Base-by-base conservation (phyloP, 2,329 filamentous ascomycete species). In the Sordariomycetes sp. region DNA sequence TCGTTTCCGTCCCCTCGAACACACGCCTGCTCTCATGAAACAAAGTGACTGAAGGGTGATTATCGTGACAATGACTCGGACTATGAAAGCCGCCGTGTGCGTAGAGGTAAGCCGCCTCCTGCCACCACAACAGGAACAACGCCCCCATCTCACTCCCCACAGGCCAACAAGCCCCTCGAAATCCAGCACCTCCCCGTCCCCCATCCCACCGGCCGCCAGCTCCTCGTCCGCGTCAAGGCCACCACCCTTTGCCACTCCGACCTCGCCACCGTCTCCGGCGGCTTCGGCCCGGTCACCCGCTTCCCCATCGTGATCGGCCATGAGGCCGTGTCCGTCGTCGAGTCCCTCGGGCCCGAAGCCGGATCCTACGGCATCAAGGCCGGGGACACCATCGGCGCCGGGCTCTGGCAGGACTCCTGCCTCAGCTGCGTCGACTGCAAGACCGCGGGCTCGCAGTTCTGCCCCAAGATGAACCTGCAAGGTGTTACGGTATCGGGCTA, bases 331-430 rank as follows among this genome's bases (percentile, higher is more conserved):
- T 55, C 72, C 61, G 74, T 74, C 59, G 70, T 73, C 52, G 77
- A 78, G 57, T 79, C 82, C 71, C 78, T 97, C 75, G 81, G 88
- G 65, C 83, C 86, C 63, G 76, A 96, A 58, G 87, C 95, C 58
- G 88, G 88, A 57, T 92, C 92, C 2, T 89, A 95, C 68, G 93
- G 97, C 74, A 87, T 85, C 63, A 96, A 93, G 74, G 89, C 87
- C 59, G 73, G 80, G 58, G 83, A 91, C 53, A 50, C 35, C 37
- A 32, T 50, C 52, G 53, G 40, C n/a, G 84, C 86, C 20, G 68
- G 90, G 55, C 66, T 72, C 61, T 74, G 92, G 75, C 86, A 89
- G 61, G 69, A 89, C 66, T 77, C 77, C 62, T 97, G 97, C 68
- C 86, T 96, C 67, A 78, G 75, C 69, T 80, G 82, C 59, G 85